A percentile compares a stretch with the other conserved stretches of the same genome.
phyloP scores from a whole-genome alignment of 768 basidiomycete genomes.

The Mycena epipterygia region DNA sequence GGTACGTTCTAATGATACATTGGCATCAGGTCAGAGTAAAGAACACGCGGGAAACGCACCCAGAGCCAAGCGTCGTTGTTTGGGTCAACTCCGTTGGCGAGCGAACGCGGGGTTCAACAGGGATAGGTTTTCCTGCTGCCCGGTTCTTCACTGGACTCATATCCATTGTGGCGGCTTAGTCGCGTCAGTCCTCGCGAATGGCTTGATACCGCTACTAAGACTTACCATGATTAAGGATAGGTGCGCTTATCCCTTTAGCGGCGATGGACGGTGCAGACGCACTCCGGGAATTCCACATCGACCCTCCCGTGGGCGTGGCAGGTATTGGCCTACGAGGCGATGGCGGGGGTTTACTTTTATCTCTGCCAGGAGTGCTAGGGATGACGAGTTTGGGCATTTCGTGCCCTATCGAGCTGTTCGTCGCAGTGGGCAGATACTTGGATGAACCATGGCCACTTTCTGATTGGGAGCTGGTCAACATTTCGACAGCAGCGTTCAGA shows the following conservation, averaged over 20 bases:
- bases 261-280: slow-evolving; percentile 60
- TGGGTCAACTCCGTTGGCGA: slow-evolving; percentile 43
- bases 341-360: slow-evolving; percentile 47
- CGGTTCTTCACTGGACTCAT: slow-evolving; percentile 85
- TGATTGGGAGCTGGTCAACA: slow-evolving; percentile 63
- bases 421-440: slow-evolving; percentile 29
- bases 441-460: slow-evolving; percentile 52
- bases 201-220: slow-evolving; percentile 28
- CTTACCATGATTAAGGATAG: slow-evolving; percentile 79
- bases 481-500: slow-evolving; percentile 78
- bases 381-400: slow-evolving; percentile 41
- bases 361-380: slow-evolving; percentile 46
- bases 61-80: slow-evolving; percentile 69
- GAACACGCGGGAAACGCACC: slow-evolving; percentile 60
- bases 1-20: slow-evolving; percentile 69
- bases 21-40: slow-evolving; percentile 32
- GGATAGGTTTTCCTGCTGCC: slow-evolving; percentile 72
- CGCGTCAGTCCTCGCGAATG: slow-evolving; percentile 27
- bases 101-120: slow-evolving; percentile 58
- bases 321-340: slow-evolving; percentile 63
- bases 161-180: slow-evolving; percentile 74
- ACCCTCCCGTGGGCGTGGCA: slow-evolving; percentile 49
- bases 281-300: slow-evolving; percentile 51
- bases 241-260: slow-evolving; percentile 77
- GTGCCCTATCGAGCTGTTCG: slow-evolving; percentile 30